These are phyloP conservation scores for Physocladia obscura DNA, from an alignment of 192 early-diverging fungal genomes.

Conservation along the genomic window DNA sequence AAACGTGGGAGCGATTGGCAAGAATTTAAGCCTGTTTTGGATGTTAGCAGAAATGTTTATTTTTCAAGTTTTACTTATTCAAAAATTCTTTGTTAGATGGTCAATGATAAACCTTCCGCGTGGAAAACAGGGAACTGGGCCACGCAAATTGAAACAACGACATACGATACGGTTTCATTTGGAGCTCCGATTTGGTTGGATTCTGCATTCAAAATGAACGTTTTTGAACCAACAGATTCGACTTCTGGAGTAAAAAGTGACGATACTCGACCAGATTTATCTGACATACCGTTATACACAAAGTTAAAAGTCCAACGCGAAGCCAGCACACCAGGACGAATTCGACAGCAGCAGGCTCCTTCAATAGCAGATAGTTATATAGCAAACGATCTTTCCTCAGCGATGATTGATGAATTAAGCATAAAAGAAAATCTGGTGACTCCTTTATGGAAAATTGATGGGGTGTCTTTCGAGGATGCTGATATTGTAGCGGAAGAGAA, in stretches of 20 bases:
- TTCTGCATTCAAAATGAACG: constrained; percentile 34
- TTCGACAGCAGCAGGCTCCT: not conserved
- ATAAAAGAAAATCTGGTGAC: not conserved
- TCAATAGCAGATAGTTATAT: constrained; percentile 3
- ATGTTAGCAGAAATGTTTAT: constrained; percentile 24
- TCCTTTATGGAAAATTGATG: constrained; percentile 18
- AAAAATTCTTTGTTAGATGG: not conserved
- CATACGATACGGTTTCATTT: constrained; percentile 20
- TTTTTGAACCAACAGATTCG: constrained; percentile 9
- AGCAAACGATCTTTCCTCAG: not conserved
- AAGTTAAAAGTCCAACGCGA: not conserved
- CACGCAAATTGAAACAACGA: constrained; percentile 34
- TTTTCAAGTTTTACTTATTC: not conserved
- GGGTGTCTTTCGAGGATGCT: constrained; percentile 30
- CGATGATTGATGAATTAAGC: constrained; percentile 8
- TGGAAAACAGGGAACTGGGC: constrained; percentile 27
- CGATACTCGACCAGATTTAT: not conserved
- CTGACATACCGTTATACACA: not conserved
- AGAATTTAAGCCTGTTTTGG: constrained; percentile 27
- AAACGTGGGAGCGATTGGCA: constrained; percentile 38
- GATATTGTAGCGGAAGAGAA: constrained; percentile 15
- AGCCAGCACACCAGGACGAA: no score
- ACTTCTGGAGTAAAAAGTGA: not conserved
- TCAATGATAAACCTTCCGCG: not conserved
- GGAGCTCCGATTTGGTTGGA: constrained; percentile 39